Base-by-base conservation (phyloP, 1,139 yeast genomes). In the Sugiyamaella grinbergsii region DNA sequence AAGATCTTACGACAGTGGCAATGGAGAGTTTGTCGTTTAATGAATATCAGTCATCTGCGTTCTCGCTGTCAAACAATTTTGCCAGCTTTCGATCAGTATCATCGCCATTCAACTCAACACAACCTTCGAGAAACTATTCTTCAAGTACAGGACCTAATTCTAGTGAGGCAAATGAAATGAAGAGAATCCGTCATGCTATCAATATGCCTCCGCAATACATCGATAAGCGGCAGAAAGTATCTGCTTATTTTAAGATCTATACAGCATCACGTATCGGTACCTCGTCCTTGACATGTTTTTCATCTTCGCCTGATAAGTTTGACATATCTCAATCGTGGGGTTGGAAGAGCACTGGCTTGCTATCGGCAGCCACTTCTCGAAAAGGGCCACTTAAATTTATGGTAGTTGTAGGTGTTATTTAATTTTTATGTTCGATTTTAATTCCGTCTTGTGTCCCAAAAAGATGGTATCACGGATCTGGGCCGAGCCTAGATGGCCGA, bases 251-350 rank as follows among this genome's bases (percentile, higher is more conserved):
- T 62, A 69, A 76, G 26, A 76, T 78, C 24, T 76, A 74, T 58
- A 76, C 81, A 1, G 81, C 80, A 1, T 75, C 81, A 1, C 63
- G 79, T 44, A 67, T 73, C 50, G 64, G 67, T 4, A 73, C 68
- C 56, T 70, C 77, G 0, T 69, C 75, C 0, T 65, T 77, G 47
- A 76, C 81, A 0, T 74, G 80, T 32, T 78, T 78, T 58, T 67
- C 77, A 8, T 76, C 80, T 3, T 71, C 77, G 7, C 82, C 82
- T 0, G 79, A 77, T 53, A 65, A 68, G 49, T 78, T 78, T 59
- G 76, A 74, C 47, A 70, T 72, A 49, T 74, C 79, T 1, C 82
- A 78, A 59, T 75, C 80, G 47, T 78, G 82, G 82, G 82, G 82
- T 1, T 77, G 67, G 81, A 77, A 76, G 53, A 74, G 78, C 53